phyloP scores from a whole-genome alignment of 2,329 filamentous ascomycete species.

The Ramichloridium luteum region DNA sequence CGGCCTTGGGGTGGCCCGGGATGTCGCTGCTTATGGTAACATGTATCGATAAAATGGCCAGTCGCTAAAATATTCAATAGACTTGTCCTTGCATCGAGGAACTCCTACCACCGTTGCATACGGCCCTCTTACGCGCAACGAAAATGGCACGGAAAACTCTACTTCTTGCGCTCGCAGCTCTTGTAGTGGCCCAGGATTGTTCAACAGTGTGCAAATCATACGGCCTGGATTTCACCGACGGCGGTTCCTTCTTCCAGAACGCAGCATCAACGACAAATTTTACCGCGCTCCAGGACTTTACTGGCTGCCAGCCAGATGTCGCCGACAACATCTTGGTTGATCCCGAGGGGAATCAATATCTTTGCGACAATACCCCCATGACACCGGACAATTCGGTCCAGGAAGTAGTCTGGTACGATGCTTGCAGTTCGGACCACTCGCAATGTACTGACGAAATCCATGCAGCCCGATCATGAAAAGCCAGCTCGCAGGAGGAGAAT shows the following conservation, averaged over 20 bases:
- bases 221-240: constrained; percentile 32
- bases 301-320: constrained; percentile 30
- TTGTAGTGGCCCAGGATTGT: background rate
- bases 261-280: constrained; percentile 29
- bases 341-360: constrained; percentile 28
- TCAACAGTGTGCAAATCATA: constrained; percentile 17
- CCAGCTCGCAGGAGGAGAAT: constrained; percentile 33
- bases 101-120: no score
- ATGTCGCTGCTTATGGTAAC: no score
- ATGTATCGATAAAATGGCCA: no score
- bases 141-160: background rate
- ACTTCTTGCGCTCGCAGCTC: background rate
- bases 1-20: no score
- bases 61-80: no score
- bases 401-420: constrained; percentile 31
- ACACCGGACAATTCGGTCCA: constrained; percentile 28
- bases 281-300: constrained; percentile 33
- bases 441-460: no score
- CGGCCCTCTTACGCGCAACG: background rate
- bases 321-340: constrained; percentile 33
- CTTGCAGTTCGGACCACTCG: no score
- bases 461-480: constrained; percentile 30
- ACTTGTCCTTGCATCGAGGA: no score
- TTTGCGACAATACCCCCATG: constrained; percentile 29
- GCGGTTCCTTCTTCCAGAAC: constrained; percentile 36